phyloP scores from a whole-genome alignment of 2,329 filamentous ascomycete species.

The Sporothrix brasiliensis region DNA sequence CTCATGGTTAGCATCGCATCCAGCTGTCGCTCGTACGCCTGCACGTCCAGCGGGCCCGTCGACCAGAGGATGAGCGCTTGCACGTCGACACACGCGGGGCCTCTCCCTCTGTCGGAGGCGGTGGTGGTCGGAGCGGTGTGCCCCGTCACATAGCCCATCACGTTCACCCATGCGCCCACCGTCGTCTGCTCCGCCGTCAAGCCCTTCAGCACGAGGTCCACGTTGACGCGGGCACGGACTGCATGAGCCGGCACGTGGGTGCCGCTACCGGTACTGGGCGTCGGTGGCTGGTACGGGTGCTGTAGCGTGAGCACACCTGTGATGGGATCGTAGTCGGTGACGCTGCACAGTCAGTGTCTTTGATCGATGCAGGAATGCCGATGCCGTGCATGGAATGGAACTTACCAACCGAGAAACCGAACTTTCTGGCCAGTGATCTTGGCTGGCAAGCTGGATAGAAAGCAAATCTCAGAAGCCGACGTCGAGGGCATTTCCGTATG shows the following conservation, averaged over 20 bases:
- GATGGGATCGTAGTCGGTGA: slow-evolving; percentile 54
- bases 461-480: slow-evolving; percentile 64
- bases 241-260: slow-evolving; percentile 28
- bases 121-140: neutral
- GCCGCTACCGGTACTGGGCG: neutral
- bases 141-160: slow-evolving; percentile 72
- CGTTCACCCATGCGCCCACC: slow-evolving; percentile 84
- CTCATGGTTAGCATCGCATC: slow-evolving; percentile 32
- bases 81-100: slow-evolving; percentile 49
- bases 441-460: slow-evolving; percentile 63
- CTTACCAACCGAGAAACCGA: slow-evolving; percentile 89
- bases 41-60: slow-evolving; percentile 71
- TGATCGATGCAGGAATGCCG: neutral
- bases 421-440: slow-evolving; percentile 71
- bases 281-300: slow-evolving; percentile 62
- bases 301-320: slow-evolving; percentile 67
- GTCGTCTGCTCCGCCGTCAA: slow-evolving; percentile 66
- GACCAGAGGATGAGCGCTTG: slow-evolving; percentile 80
- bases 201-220: slow-evolving; percentile 69
- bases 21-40: slow-evolving; percentile 68
- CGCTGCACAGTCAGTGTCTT: slow-evolving; percentile 40
- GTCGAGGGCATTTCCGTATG: neutral
- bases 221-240: slow-evolving; percentile 64
- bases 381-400: neutral
- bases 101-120: neutral